Base-by-base conservation (phyloP, 768 basidiomycete species). In the Paxillus involutus region DNA sequence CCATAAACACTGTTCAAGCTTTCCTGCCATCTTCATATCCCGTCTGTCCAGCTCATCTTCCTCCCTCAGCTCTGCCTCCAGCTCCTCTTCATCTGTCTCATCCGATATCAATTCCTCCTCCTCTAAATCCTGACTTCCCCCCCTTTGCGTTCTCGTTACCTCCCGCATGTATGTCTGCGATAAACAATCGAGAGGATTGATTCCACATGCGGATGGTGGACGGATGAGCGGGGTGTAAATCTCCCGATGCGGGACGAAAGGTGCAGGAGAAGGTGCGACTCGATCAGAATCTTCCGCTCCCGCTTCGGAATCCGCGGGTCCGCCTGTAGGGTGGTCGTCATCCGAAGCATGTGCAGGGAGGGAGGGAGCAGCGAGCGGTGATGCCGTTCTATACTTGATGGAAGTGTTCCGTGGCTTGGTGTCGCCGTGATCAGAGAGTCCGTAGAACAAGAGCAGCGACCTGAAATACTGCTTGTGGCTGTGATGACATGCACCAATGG, bases 1-100 rank as follows among this genome's bases (percentile, higher is more conserved):
- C 81, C 79, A 83, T 24, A 82, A 65, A n/a, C 52, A 35, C 14
- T 61, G 57, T 64, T 85, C 80, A 49, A 76, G 72, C 19, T 49
- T 55, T 32, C 53, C 60, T 21, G 72, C 76, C 13, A 57, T 35
- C 29, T 53, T 54, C 32, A 52, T 44, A 54, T 84, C 81, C 49
- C 42, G 36, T 26, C 61, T 49, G 33, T 84, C 78, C 43, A 78
- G 59, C 19, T 62, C 59, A 6, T 64, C 71, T 30, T 84, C 83
- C 8, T 77, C 77, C 19, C 63, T 48, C 45, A 83, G 57, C 59
- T 80, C 82, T 1, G 52, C 60, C 16, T 55, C 56, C 37, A 81
- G 49, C 21, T 59, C 70, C 16, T 70, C 72, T 17, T 74, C 70
- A 49, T 82, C 75, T 5, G 69, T 69, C 46, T 60, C 64, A n/a